Base-by-base conservation (phyloP, 495 filamentous ascomycete genomes). In the Hypoxylon lienhwacheense region DNA sequence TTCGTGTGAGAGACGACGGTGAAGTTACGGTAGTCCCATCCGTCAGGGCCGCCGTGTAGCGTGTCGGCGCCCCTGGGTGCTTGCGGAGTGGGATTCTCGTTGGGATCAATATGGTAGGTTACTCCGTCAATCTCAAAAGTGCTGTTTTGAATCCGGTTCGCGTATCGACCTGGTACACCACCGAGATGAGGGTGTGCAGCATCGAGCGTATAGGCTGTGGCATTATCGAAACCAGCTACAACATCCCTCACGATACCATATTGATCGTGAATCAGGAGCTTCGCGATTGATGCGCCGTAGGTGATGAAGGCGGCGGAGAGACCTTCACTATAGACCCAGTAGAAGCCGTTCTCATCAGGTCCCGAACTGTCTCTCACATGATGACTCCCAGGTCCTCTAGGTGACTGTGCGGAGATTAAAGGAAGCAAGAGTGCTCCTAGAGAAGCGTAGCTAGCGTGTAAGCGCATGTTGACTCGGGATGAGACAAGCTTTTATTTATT, bases 61-160 rank as follows among this genome's bases (percentile, higher is more conserved):
- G 88, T 90, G 67, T 92, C 77, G 5, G 72, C 57, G 15, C 85
- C 85, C 6, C 74, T 60, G 7, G 77, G 77, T 20, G 70, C 53
- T 0, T 57, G 64, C 6, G 55, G 15, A 0, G 77, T 78, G 12
- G 73, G 72, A 43, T 93, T 82, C 64, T 95, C 89, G 69, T 92
- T 93, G 25, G 84, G 35, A 2, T 76, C 66, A 33, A 89, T 72
- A 51, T 90, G 77, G 61, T 85, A 92, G 0, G 67, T 75, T 10
- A 57, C 58, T 16, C 81, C 85, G 41, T 89, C 85, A 51, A 92
- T 79, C 50, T 76, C 77, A 63, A 93, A 95, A 6, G 82, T 87
- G 55, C 82, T 84, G 68, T 93, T 93, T 77, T 86, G 89, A 72
- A 93, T 95, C 24, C 87, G 84, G 70, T 95, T 92, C 32, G 88